Percentiles rank a stretch among this genome's conserved stretches.
These are phyloP conservation scores for Cymbopogon citratus DNA, from an alignment of 176 grass and related monocot genomes.

Conservation along the genomic window DNA sequence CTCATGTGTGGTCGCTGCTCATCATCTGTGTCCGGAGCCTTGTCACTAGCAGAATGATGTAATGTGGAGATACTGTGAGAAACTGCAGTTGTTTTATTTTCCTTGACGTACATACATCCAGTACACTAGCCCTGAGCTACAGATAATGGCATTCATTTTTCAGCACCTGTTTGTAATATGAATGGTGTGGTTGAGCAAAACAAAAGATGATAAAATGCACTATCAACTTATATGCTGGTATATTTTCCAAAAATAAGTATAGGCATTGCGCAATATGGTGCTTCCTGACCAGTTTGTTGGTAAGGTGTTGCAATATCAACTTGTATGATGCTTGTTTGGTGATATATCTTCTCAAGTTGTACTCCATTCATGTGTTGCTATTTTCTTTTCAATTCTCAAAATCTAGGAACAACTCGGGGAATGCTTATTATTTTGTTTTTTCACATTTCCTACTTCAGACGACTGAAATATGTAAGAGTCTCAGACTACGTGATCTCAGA, in stretches of 20 bases:
- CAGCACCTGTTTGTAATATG: not conserved
- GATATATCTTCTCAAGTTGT: not conserved
- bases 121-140: not conserved
- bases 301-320: too few species aligned
- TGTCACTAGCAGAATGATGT: not conserved
- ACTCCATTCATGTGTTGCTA: too few species aligned
- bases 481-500: too few species aligned
- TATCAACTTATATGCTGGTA: not conserved
- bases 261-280: not conserved
- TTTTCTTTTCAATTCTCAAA: not conserved
- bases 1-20: not conserved
- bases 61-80: not conserved
- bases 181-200: not conserved
- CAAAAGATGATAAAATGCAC: not conserved
- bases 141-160: not conserved
- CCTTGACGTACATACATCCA: not conserved
- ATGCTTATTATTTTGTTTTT: too few species aligned
- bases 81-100: not conserved
- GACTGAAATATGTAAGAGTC: too few species aligned
- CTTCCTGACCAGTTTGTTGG: too few species aligned
- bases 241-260: not conserved
- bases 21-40: not conserved
- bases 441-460: too few species aligned
- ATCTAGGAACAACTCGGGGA: not conserved
- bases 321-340: too few species aligned